phyloP scores from a whole-genome alignment of 768 basidiomycete genomes.

The Mycena pura region DNA sequence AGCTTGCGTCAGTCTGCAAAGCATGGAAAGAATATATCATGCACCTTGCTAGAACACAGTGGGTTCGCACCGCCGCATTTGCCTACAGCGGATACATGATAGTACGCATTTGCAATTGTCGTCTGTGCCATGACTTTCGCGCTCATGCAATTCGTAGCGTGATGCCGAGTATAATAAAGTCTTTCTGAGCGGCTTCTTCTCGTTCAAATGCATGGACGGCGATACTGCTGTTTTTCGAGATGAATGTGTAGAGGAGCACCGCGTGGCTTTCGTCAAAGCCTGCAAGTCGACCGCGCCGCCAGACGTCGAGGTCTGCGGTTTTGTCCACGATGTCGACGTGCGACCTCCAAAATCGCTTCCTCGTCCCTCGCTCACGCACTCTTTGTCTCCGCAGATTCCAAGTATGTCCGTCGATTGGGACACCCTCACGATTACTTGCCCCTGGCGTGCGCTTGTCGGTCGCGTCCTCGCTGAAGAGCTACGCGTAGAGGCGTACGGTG shows the following conservation, averaged over 20 bases:
- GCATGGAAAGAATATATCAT: constrained; percentile 18
- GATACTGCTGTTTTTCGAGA: constrained; percentile 1
- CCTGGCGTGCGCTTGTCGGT: constrained; percentile 16
- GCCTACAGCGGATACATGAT: background rate
- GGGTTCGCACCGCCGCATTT: constrained; percentile 3
- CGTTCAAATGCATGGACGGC: constrained; percentile 10
- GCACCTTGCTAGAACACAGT: constrained; percentile 11
- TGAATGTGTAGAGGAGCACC: constrained; percentile 2
- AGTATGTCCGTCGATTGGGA: constrained; percentile 21
- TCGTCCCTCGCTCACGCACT: background rate
- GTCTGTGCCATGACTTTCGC: background rate
- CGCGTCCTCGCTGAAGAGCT: constrained; percentile 21
- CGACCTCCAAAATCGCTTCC: background rate
- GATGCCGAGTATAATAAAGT: background rate
- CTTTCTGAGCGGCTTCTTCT: constrained; percentile 3
- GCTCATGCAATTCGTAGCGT: background rate
- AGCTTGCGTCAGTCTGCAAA: constrained; percentile 4
- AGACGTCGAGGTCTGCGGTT: constrained; percentile 9
- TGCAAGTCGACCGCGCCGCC: constrained; percentile 8
- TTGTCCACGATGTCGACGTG: constrained; percentile 22
- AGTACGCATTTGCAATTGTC: background rate
- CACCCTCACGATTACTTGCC: constrained; percentile 20
- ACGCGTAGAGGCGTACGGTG: constrained; percentile 10
- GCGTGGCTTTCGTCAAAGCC: background rate
- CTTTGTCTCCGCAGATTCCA: background rate